Evolutionary conservation across 164 flowering plant species (phyloP).

Genomic region (Litsea cubeba): DNA sequence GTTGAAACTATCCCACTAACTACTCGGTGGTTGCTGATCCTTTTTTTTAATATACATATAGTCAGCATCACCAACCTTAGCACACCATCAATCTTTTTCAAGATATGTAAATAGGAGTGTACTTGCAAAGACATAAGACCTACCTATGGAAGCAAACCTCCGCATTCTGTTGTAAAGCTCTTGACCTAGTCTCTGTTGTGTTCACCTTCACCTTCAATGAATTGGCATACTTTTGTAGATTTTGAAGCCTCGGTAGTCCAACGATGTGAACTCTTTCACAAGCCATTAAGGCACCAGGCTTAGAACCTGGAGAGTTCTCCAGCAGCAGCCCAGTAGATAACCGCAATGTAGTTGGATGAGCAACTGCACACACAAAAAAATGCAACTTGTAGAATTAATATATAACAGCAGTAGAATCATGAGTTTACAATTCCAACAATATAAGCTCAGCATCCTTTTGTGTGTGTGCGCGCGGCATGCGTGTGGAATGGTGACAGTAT

Average conservation of each 20-base stretch:
- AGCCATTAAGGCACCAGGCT: conserved; percentile 35
- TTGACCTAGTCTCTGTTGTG: conserved; percentile 27
- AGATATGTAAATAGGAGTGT: too few relatives aligned
- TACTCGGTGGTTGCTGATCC: too few relatives aligned
- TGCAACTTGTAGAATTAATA: background rate
- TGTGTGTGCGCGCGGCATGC: too few relatives aligned
- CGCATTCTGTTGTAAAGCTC: conserved; percentile 23
- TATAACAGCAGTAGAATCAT: background rate
- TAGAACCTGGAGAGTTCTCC: conserved; percentile 55
- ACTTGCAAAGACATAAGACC: conserved; percentile 15
- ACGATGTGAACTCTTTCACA: conserved; percentile 63
- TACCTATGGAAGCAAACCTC: conserved; percentile 90
- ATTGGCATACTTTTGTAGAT: conserved; percentile 57
- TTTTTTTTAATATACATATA: too few relatives aligned
- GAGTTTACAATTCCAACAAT: background rate
- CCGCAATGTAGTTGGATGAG: conserved; percentile 30
- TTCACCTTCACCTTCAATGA: conserved; percentile 47
- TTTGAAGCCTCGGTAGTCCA: conserved; percentile 58
- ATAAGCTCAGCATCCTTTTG: background rate
- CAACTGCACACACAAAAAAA: conserved; percentile 31
- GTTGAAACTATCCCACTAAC: too few relatives aligned
- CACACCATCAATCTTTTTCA: too few relatives aligned
- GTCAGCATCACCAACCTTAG: too few relatives aligned
- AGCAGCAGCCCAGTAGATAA: conserved; percentile 44
- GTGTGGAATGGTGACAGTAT: too few relatives aligned